Evolutionary conservation across 345 rosid species (phyloP), one percentile per base, ranked within the genome.

Genomic region (Gossypium anomalum): DNA sequence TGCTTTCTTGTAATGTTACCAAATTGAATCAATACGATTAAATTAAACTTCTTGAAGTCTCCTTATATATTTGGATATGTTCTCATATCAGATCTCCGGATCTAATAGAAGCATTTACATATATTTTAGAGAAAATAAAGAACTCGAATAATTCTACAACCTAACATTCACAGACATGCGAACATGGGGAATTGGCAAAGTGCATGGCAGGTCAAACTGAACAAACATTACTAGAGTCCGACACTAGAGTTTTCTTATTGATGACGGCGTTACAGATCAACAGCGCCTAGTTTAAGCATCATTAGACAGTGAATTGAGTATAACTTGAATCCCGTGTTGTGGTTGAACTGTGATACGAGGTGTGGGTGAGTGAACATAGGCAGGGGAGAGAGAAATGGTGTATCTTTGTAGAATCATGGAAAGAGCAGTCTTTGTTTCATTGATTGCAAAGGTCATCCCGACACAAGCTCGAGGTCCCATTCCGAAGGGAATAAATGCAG

Each of bases 401-500:
- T 81, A 84, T 19, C 80, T 76, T 57, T 83, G 91, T 77, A 86
- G 78, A 80, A 86, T 87, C 85, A 84, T 83, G 0, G 84, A 78
- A 41, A 87, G 84, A 16, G 85, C 83, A 64, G 72, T 60, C 80
- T 86, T 86, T 22, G 72, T 78, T 76, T 87, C 83, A 0, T 6
- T 76, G 14, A 57, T 25, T 0, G 84, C 86, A 13, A 79, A 82
- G 71, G 74, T 82, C 60, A 69, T 69, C 25, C 91, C 86, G 9
- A 81, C 85, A 52, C 87, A 84, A 16, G 22, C 68, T 68, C 85
- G 74, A 27, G 85, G 73, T 58, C 87, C 91, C 75, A 82, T 27
- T 13, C 83, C 83, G 19, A 84, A 88, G 0, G 88, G 87, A 17
- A 82, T 19, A 76, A 73, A 88, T 19, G 78, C 84, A 1, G 78